Percentiles rank a stretch among this genome's conserved stretches.
Conservation (phyloP, 805 yeast species). For the Metschnikowia similis region DNA sequence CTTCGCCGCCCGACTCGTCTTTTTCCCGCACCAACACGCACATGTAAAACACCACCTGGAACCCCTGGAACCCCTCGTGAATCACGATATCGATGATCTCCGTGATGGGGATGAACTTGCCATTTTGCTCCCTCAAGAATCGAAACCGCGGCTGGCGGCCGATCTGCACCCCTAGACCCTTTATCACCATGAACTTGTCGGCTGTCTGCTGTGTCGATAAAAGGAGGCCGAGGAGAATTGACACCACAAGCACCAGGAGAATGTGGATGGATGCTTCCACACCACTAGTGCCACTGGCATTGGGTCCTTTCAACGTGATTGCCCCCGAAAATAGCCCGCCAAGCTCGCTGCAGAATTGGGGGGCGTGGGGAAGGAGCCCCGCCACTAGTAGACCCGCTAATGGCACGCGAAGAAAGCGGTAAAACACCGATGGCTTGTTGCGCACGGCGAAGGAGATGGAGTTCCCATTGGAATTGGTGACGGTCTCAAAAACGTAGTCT, state of each 20-base stretch:
- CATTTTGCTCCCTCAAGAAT: conserved; percentile 14
- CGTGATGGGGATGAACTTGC: conserved; percentile 52
- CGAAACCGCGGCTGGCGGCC: conserved; percentile 20
- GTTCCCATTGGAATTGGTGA: conserved; percentile 14
- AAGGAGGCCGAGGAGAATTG: conserved; percentile 12
- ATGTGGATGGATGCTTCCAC: background rate
- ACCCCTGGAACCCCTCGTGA: conserved; percentile 70
- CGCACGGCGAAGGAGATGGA: conserved; percentile 17
- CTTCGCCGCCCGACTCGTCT: conserved; percentile 11
- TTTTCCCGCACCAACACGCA: conserved; percentile 47
- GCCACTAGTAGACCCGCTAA: conserved; percentile 13
- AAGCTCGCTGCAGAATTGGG: background rate
- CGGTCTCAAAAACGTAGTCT: conserved; percentile 26
- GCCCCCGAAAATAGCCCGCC: background rate
- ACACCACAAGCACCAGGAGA: background rate
- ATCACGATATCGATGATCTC: conserved; percentile 61
- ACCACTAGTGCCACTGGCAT: no score
- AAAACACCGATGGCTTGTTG: conserved; percentile 12
- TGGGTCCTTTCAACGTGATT: background rate
- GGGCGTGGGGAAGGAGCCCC: background rate
- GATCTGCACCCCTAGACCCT: conserved; percentile 46
- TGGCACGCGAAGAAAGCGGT: conserved; percentile 15
- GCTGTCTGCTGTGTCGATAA: conserved; percentile 31
- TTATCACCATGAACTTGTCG: conserved; percentile 42
- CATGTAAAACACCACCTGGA: conserved; percentile 59